These are phyloP conservation scores for Pistacia vera DNA, from an alignment of 345 rosid species.

Conservation along the genomic window DNA sequence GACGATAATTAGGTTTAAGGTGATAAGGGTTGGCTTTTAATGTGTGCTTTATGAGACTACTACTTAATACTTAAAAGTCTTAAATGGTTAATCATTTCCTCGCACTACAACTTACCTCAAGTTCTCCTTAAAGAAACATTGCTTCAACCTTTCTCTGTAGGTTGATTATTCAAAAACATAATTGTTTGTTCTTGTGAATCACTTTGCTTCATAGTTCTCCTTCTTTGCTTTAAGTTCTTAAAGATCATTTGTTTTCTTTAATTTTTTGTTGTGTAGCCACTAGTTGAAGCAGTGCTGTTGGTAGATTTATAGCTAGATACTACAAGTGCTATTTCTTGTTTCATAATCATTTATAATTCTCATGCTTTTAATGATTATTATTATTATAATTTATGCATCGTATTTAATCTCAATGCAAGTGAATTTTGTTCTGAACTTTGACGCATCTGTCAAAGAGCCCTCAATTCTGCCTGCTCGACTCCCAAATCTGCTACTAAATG, in stretches of 20 bases:
- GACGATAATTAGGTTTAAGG: too few species aligned
- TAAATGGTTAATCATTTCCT: too few species aligned
- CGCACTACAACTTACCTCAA: too few species aligned
- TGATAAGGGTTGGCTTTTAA: too few species aligned
- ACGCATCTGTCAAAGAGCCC: conserved; percentile 89
- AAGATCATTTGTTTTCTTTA: neutral
- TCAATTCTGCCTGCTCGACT: conserved; percentile 91
- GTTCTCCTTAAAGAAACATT: too few species aligned
- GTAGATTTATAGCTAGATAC: conserved; percentile 88
- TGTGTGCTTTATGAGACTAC: too few species aligned
- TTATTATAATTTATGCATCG: neutral
- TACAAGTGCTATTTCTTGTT: conserved; percentile 40
- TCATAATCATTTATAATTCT: conserved; percentile 8
- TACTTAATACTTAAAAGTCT: neutral
- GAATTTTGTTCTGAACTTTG: conserved; percentile 92
- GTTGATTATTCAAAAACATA: too few species aligned
- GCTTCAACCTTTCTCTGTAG: too few species aligned
- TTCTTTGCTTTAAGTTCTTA: conserved; percentile 4
- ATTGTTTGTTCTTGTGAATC: neutral
- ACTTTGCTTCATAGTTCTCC: neutral
- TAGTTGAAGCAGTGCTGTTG: conserved; percentile 79
- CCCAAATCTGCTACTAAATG: conserved; percentile 84
- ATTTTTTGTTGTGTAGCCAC: conserved; percentile 52
- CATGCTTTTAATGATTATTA: neutral
- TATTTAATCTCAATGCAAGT: conserved; percentile 49